Evolutionary conservation across 257 asterid species (phyloP).

Genomic region (Ballota nigra): DNA sequence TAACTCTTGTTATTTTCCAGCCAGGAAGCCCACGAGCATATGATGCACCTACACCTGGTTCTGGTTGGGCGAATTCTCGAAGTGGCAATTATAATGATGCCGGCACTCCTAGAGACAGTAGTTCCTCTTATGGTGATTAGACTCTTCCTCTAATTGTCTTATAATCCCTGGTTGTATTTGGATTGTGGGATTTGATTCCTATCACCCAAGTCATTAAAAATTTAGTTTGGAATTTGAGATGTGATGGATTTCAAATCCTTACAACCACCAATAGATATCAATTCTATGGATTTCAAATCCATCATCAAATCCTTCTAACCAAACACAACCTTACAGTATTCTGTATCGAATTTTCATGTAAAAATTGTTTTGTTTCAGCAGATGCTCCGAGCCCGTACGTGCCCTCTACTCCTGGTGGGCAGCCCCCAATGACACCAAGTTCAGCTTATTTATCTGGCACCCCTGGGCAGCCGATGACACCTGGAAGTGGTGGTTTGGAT

Average conservation of each 20-base stretch:
- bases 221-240: not conserved
- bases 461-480: conserved; percentile 98
- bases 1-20: conserved; percentile 38
- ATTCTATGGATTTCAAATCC: not conserved
- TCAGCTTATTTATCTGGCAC: conserved; percentile 96
- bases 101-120: conserved; percentile 82
- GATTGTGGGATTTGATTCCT: not conserved
- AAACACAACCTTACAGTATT: not conserved
- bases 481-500: conserved; percentile 94
- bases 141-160: not conserved
- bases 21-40: conserved; percentile 87
- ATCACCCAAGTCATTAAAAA: not conserved
- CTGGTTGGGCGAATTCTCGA: conserved; percentile 69
- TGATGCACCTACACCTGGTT: conserved; percentile 99
- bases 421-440: conserved; percentile 96
- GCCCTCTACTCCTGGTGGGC: conserved; percentile 97
- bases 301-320: not conserved
- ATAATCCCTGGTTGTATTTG: not conserved
- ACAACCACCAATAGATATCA: not conserved
- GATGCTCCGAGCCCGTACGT: conserved; percentile 99
- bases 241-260: not conserved
- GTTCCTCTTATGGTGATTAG: conserved; percentile 68
- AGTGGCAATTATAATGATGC: conserved; percentile 65
- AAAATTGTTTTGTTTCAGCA: conserved; percentile 34
- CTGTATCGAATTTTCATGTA: not conserved